Evolutionary conservation across 176 grass and related monocot genomes (phyloP), one percentile per base, ranked within the genome.

Genomic region (Oryza meridionalis): DNA sequence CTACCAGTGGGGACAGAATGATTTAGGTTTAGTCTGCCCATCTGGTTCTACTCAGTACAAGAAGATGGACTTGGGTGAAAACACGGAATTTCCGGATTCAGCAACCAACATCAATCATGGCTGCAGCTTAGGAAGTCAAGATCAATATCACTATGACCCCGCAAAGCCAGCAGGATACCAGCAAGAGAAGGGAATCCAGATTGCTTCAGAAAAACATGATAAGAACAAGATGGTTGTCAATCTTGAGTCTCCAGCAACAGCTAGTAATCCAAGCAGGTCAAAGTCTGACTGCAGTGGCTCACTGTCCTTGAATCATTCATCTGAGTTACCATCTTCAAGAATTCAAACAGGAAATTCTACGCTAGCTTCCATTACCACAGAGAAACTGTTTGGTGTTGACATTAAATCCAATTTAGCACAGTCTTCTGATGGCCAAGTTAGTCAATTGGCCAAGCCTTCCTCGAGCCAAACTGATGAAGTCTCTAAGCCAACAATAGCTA

Each of bases 351-450:
- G 72, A 61, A 83, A 83, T 72, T 75, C 81, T 61, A 72, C 51
- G 35, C 13, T 73, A 75, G 15, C 77, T 67, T 83, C 38, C 3
- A 81, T 71, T 46, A 77, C 77, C 51, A 78, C 67, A 74, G 69
- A 91, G 73, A 86, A 90, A 73, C 67, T 88, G 44, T 86, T 90
- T 81, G 82, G 93, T 55, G 58, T 90, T 83, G 88, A 92, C 19
- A 84, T 86, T 77, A 83, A 83, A 86, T 72, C 69, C 37, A 43
- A 67, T 71, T 70, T 59, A 76, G 55, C 72, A 13, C 73, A 19
- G 61, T 29, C 58, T 85, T 89, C 31, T 82, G 33, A 68, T 40
- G 66, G 73, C 69, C 85, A 82, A 74, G 43, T 79, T 82, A 32
- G 59, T 88, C 86, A 89, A 86, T 21, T 80, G 81, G n/a, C 29